Conservation (phyloP, 2,329 filamentous ascomycete species). For the Fusarium austroafricanum region DNA sequence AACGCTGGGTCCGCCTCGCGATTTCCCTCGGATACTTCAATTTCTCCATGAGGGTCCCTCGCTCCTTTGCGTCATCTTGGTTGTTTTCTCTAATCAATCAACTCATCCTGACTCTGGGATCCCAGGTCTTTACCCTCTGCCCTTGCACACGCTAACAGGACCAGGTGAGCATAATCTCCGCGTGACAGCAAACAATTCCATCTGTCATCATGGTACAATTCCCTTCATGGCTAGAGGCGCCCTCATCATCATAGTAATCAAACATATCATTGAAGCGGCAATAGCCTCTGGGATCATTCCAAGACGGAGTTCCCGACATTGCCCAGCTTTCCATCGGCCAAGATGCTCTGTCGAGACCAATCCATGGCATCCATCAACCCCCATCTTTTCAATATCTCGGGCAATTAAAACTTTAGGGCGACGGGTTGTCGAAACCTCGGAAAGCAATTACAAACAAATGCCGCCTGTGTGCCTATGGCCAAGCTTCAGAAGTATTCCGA, state of each 20-base stretch:
- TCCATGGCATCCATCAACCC: background rate
- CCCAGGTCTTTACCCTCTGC: slow-evolving; percentile 27
- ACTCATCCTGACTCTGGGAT: slow-evolving; percentile 16
- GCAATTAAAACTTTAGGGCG: no score
- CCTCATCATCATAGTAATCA: background rate
- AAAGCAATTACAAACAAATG: no score
- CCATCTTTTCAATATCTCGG: background rate
- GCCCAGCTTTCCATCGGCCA: background rate
- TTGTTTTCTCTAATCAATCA: slow-evolving; percentile 8
- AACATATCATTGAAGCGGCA: background rate
- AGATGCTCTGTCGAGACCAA: background rate
- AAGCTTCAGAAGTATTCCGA: background rate
- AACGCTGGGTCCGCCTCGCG: background rate
- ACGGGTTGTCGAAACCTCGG: no score
- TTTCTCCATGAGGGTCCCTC: slow-evolving; percentile 8
- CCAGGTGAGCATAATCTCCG: slow-evolving; percentile 43
- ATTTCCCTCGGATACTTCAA: background rate
- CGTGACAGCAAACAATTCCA: slow-evolving; percentile 21
- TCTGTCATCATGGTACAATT: slow-evolving; percentile 38
- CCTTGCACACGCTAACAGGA: slow-evolving; percentile 36
- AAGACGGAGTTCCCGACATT: background rate
- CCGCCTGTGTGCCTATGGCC: no score
- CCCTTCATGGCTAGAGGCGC: slow-evolving; percentile 8
- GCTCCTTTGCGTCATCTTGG: slow-evolving; percentile 32
- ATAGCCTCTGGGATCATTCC: background rate